Base-by-base conservation (phyloP, 345 rosid species). In the Brassica nigra region DNA sequence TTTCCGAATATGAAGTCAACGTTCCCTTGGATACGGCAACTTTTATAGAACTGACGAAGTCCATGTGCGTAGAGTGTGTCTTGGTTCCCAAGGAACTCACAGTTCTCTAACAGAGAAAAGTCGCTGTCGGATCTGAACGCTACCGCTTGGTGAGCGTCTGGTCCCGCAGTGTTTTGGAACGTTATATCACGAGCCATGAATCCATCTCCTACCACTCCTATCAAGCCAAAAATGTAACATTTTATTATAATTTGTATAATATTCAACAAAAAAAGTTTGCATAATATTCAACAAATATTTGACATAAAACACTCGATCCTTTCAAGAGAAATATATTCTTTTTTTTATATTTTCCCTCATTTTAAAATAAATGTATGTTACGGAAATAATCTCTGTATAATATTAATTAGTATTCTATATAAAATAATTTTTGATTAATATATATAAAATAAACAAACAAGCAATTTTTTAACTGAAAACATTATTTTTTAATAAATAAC, bases 1-100 rank as follows among this genome's bases (percentile, higher is more conserved):
- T 90, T 90, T 62, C 99, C 98, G 7, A 95, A 95, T 27, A 95
- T 90, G 90, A 92, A 95, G 82, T 95, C 98, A 29, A 95, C 93
- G n/a, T 90, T 95, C 67, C 99, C 99, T 78, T 87, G 86, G 20
- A 95, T 93, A 34, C 85, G 91, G 36, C 98, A 93, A 0, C 84
- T 88, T 69, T 85, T 93, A 85, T 91, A 93, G 81, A 81, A 90
- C 63, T 95, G 98, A n/a, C 97, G 97, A 34, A 95, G 98, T 0
- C 93, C 76, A 70, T 95, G 92, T 0, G 91, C 90, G 4, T 91
- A 95, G 2, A 95, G 86, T 0, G 99, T 95, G 85, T 95, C 99
- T 75, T 95, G 99, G 72, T 91, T 86, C 64, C 99, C 98, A 2
- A 93, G 39, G 80, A 95, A 91, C 84, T 91, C 98, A 62, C 99